Evolutionary conservation across 306 rosid species (phyloP), one percentile per base, ranked within the genome.

Genomic region (Vicia faba): DNA sequence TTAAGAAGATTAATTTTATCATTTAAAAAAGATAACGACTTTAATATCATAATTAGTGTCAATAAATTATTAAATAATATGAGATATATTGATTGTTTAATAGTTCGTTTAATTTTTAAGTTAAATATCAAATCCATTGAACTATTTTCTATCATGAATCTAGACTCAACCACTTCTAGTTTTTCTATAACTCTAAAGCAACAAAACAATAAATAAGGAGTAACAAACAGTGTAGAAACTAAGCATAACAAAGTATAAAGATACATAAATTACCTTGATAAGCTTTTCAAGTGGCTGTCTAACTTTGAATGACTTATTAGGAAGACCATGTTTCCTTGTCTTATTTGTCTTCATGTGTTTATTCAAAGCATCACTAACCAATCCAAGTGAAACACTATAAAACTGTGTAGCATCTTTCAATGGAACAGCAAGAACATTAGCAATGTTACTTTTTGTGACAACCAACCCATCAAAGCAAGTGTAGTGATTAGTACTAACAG

Each of bases 381-480:
- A 59, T 25, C 91, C 96, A 28, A 91, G 83, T 11, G 97, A 84
- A 6, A 88, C 90, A 31, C 97, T 88, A 3, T 88, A 88, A 53
- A 91, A 3, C 40, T 78, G 60, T 2, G 88, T 84, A 5, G 61
- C 79, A 44, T 66, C 81, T 25, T 64, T 73, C 11, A 88, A 26
- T 3, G 84, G 84, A 61, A 39, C 85, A 1, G 85, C 69, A 51
- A 88, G 25, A 6, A 77, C 84, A 14, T 48, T 46, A 5, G 48
- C 82, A 10, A 88, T 58, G 33, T 46, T 66, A 61, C 92, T 83
- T 40, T 82, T 74, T 2, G 84, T 73, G 35, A 50, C 85, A 35
- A 68, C 81, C n/a, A 91, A 73, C 26, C 96, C 96, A 2, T 91
- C 97, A 40, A 58, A 64, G 38, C 97, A 91, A 0, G 96, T 91